Evolutionary conservation across 106 monocot species (phyloP).

Genomic region (Phalaenopsis equestris): DNA sequence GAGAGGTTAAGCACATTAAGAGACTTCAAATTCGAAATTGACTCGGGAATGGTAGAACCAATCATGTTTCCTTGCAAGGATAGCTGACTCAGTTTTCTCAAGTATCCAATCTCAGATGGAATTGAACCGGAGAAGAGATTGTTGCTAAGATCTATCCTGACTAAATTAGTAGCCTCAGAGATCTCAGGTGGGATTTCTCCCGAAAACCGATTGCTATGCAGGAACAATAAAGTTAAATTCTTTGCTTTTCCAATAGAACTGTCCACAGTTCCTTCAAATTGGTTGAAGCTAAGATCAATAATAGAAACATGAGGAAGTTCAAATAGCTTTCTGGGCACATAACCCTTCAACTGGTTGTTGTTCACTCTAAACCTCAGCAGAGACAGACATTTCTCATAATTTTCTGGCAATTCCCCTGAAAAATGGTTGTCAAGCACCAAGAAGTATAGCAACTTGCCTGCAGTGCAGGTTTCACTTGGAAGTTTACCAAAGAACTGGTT

Average conservation of each 20-base stretch:
- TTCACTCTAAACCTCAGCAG: conserved; percentile 74
- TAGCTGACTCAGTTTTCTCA: conserved; percentile 55
- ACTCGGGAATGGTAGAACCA: conserved; percentile 51
- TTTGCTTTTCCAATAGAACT: conserved; percentile 49
- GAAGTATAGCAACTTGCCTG: conserved; percentile 52
- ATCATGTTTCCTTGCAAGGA: conserved; percentile 66
- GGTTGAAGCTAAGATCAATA: conserved; percentile 69
- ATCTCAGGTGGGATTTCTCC: conserved; percentile 54
- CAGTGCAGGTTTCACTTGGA: conserved; percentile 45
- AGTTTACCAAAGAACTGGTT: conserved; percentile 60
- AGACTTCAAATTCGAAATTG: conserved; percentile 52
- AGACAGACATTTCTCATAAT: conserved; percentile 38
- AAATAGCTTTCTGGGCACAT: conserved; percentile 43
- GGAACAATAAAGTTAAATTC: conserved; percentile 66
- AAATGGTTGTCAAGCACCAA: conserved; percentile 63
- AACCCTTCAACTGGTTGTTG: conserved; percentile 56
- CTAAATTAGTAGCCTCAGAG: conserved; percentile 38
- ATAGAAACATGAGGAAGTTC: conserved; percentile 64
- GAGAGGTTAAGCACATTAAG: conserved; percentile 96
- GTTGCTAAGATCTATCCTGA: conserved; percentile 84
- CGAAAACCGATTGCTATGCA: conserved; percentile 55
- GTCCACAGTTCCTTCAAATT: conserved; percentile 49
- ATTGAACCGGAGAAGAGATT: conserved; percentile 68
- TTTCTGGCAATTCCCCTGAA: conserved; percentile 44
- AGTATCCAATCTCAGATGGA: conserved; percentile 47